Evolutionary conservation across 495 filamentous ascomycete genomes (phyloP).

Genomic region (Staphylotrichum tortipilum): DNA sequence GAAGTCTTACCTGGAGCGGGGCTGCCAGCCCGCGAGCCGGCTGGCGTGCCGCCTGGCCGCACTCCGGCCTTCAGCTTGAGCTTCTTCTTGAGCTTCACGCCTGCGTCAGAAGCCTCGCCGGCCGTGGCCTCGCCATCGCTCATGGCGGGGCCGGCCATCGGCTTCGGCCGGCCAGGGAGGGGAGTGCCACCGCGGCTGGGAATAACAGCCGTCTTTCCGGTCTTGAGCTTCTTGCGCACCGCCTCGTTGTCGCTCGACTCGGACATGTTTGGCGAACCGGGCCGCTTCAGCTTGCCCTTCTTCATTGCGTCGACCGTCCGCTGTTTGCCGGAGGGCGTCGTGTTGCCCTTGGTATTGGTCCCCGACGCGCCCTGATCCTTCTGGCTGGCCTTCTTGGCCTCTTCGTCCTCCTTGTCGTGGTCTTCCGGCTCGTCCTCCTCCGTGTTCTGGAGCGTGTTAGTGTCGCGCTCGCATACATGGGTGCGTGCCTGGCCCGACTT

Average conservation of each 20-base stretch:
- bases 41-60: slow-evolving; percentile 35
- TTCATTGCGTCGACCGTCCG: slow-evolving; percentile 44
- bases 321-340: slow-evolving; percentile 62
- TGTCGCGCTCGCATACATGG: too few relatives aligned
- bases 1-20: slow-evolving; percentile 30
- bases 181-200: slow-evolving; percentile 44
- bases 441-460: slow-evolving; percentile 20
- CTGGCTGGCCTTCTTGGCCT: slow-evolving; percentile 62
- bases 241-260: slow-evolving; percentile 86
- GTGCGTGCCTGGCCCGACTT: too few relatives aligned
- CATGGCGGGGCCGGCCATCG: slow-evolving; percentile 53
- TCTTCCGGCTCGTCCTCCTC: slow-evolving; percentile 30
- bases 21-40: slow-evolving; percentile 46
- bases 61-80: slow-evolving; percentile 45
- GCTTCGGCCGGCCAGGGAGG: slow-evolving; percentile 46
- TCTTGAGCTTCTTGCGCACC: slow-evolving; percentile 80
- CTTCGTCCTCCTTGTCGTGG: slow-evolving; percentile 56
- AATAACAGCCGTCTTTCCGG: slow-evolving; percentile 46
- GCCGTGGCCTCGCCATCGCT: slow-evolving; percentile 75
- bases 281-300: slow-evolving; percentile 69
- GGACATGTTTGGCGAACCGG: slow-evolving; percentile 78
- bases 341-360: slow-evolving; percentile 61
- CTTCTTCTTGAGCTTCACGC: slow-evolving; percentile 52
- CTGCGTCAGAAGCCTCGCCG: slow-evolving; percentile 67
- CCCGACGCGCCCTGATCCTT: slow-evolving; percentile 56